phyloP scores from a whole-genome alignment of 2,329 filamentous ascomycete genomes.

The Alternaria sp. region DNA sequence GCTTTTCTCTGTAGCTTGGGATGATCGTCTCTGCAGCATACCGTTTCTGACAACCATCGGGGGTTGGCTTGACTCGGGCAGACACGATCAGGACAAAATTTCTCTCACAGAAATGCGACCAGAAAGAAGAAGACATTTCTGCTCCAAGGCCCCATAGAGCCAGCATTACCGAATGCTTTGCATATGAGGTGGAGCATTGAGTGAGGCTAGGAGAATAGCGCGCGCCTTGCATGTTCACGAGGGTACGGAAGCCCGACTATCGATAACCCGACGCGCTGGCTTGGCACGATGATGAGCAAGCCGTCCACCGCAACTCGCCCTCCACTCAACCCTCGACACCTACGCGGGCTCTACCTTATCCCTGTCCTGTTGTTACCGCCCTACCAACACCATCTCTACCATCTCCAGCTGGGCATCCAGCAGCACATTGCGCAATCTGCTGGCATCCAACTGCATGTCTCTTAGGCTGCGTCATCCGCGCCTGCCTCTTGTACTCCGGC shows the following conservation, averaged over 20 bases:
- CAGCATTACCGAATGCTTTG: constrained; percentile 2
- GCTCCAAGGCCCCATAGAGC: background rate
- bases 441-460: constrained; percentile 38
- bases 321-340: constrained; percentile 17
- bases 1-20: constrained; percentile 3
- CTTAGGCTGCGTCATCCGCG: constrained; percentile 44
- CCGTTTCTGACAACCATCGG: background rate
- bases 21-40: background rate
- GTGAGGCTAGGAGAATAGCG: constrained; percentile 13
- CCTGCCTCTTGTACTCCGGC: constrained; percentile 36
- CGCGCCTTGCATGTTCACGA: constrained; percentile 17
- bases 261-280: constrained; percentile 28
- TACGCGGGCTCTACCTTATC: constrained; percentile 12
- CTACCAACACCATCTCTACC: constrained; percentile 10
- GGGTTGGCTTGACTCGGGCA: background rate
- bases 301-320: constrained; percentile 9
- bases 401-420: background rate
- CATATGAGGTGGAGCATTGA: constrained; percentile 1
- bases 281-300: constrained; percentile 18
- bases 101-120: too few relatives aligned
- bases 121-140: background rate
- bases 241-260: constrained; percentile 20
- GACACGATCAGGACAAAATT: background rate
- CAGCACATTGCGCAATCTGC: constrained; percentile 17
- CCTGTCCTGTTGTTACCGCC: constrained; percentile 17